Conservation (phyloP, 148 eudicot species). For the Agrostemma githago region DNA sequence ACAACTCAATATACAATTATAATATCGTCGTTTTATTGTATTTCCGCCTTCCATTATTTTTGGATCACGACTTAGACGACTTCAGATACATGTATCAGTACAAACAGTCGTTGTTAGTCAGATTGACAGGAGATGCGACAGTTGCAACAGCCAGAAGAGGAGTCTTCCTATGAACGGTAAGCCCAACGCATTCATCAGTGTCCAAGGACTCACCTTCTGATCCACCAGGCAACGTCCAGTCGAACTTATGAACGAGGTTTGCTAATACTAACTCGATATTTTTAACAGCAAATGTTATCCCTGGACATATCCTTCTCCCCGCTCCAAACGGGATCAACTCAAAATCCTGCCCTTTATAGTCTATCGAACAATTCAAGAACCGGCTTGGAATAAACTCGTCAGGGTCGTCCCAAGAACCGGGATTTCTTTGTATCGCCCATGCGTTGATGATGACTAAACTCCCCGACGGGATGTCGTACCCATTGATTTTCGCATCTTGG, state of each 20-base stretch:
- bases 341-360: conserved; percentile 30
- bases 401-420: conserved; percentile 30
- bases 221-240: conserved; percentile 30
- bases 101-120: not conserved
- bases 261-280: conserved; percentile 30
- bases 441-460: conserved; percentile 29
- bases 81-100: not conserved
- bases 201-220: conserved; percentile 21
- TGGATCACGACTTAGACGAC: not conserved
- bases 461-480: conserved; percentile 26
- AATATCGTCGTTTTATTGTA: no score
- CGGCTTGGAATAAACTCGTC: conserved; percentile 32
- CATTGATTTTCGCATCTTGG: conserved; percentile 23
- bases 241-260: conserved; percentile 30
- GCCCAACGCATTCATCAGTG: conserved; percentile 23
- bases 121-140: not conserved
- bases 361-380: conserved; percentile 28
- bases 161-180: conserved; percentile 25
- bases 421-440: conserved; percentile 37
- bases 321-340: conserved; percentile 37
- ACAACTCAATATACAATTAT: no score
- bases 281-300: conserved; percentile 29
- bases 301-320: conserved; percentile 39
- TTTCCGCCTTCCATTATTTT: not conserved
- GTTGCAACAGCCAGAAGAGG: conserved; percentile 28